Evolutionary conservation across 805 yeast species (phyloP).

Genomic region (Candida xyloterini): DNA sequence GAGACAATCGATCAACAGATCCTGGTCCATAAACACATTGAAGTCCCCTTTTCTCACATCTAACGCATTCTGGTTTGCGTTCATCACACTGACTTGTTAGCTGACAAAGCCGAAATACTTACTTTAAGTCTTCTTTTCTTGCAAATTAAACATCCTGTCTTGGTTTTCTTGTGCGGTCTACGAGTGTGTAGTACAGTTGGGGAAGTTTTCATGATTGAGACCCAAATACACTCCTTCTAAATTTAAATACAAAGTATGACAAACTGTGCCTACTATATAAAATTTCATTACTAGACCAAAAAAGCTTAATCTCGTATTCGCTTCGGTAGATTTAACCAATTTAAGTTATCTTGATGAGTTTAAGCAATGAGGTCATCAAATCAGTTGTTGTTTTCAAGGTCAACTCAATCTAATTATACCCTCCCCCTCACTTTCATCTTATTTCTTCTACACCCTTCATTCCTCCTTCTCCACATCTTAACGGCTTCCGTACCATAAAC

Average conservation of each 20-base stretch:
- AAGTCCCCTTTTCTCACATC: constrained; percentile 23
- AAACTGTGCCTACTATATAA: too few species aligned
- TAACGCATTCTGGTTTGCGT: constrained; percentile 20
- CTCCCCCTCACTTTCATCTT: too few species aligned
- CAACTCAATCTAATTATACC: too few species aligned
- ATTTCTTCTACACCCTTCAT: too few species aligned
- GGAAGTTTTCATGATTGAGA: constrained; percentile 10
- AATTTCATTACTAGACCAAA: neutral
- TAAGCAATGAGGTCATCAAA: too few species aligned
- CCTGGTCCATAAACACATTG: constrained; percentile 13
- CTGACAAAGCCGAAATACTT: constrained; percentile 5
- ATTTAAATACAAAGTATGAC: too few species aligned
- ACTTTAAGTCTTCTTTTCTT: constrained; percentile 26
- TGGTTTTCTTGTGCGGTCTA: constrained; percentile 26
- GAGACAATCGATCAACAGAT: neutral
- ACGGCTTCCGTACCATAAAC: too few species aligned
- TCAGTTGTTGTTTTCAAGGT: neutral
- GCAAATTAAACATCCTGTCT: constrained; percentile 25
- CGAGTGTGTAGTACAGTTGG: constrained; percentile 9
- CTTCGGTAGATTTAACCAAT: too few species aligned
- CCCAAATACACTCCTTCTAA: neutral
- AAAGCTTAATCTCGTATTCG: neutral
- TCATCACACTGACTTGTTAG: constrained; percentile 25
- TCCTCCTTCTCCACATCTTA: too few species aligned
- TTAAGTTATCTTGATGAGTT: too few species aligned